Percentiles rank a stretch among this genome's conserved stretches.
Conservation (phyloP, 2,329 filamentous ascomycete species). For the Fusarium decemcellulare region DNA sequence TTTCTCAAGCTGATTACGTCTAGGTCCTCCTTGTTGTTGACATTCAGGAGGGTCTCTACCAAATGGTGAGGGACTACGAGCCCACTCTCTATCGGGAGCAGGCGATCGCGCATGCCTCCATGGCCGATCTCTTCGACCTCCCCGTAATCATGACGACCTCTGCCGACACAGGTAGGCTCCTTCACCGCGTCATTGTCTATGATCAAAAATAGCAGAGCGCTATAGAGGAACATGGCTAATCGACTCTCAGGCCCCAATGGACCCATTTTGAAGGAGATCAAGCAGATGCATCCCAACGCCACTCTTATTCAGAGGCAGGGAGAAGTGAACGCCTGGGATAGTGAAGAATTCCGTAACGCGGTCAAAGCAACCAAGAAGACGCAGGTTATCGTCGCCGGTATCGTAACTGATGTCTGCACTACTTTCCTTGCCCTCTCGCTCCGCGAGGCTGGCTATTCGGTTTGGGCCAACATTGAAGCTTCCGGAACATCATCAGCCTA, state of each 20-base stretch:
- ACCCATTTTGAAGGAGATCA: constrained; percentile 12
- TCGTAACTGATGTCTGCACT: constrained; percentile 74
- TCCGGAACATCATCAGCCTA: constrained; percentile 67
- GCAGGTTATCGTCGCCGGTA: constrained; percentile 73
- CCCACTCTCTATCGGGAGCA: constrained; percentile 1
- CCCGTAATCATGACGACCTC: constrained; percentile 16
- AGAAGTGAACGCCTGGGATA: constrained; percentile 16
- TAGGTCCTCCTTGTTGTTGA: constrained; percentile 18
- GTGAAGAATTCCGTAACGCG: constrained; percentile 12
- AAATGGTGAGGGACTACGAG: constrained; percentile 13
- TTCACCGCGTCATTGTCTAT: not conserved
- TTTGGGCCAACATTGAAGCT: constrained; percentile 72
- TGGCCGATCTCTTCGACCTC: constrained; percentile 12
- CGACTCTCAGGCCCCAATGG: constrained; percentile 6
- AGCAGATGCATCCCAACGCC: constrained; percentile 18
- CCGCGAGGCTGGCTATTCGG: constrained; percentile 70
- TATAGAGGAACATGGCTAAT: not conserved
- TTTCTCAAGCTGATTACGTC: no score
- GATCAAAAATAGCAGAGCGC: not conserved
- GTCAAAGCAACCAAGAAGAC: constrained; percentile 62
- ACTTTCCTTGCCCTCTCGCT: constrained; percentile 73
- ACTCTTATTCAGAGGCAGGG: constrained; percentile 11
- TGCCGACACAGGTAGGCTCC: constrained; percentile 9
- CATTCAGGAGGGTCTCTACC: constrained; percentile 13
- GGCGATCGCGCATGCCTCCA: constrained; percentile 4